Percentiles rank a stretch among this genome's conserved stretches.
Evolutionary conservation across 1,139 yeast species (phyloP).

Genomic region (Diutina rugosa): DNA sequence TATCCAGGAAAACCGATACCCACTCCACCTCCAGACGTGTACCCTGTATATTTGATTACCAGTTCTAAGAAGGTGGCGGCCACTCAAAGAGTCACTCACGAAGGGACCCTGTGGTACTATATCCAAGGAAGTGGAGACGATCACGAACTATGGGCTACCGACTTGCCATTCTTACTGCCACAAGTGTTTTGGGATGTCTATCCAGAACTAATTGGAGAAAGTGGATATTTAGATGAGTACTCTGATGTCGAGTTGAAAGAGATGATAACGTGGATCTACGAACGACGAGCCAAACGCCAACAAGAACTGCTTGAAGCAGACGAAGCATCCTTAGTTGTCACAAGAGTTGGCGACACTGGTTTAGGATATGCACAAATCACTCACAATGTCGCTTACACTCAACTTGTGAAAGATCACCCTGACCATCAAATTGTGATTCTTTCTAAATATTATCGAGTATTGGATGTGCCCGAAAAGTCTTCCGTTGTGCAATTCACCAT

Average conservation of each 20-base stretch:
- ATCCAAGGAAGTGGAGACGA: slow-evolving; percentile 94
- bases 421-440: background rate
- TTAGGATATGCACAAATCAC: background rate
- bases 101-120: slow-evolving; percentile 34
- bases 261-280: background rate
- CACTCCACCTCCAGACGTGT: slow-evolving; percentile 5
- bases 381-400: background rate
- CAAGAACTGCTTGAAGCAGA: background rate
- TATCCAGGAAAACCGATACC: slow-evolving; percentile 39
- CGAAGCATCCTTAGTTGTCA: background rate
- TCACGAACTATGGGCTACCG: slow-evolving; percentile 73
- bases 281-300: background rate
- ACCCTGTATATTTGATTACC: slow-evolving; percentile 6
- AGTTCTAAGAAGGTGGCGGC: slow-evolving; percentile 39
- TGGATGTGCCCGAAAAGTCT: background rate
- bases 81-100: slow-evolving; percentile 4
- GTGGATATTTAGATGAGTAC: background rate
- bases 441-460: background rate
- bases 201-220: background rate
- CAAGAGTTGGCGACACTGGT: background rate
- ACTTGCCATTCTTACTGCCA: slow-evolving; percentile 7
- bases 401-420: background rate
- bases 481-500: background rate
- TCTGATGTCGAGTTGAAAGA: background rate
- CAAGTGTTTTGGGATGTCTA: background rate